Percentiles rank a stretch among this genome's conserved stretches.
Conservation (phyloP, 768 basidiomycete genomes). For the Rhodocollybia butyracea region DNA sequence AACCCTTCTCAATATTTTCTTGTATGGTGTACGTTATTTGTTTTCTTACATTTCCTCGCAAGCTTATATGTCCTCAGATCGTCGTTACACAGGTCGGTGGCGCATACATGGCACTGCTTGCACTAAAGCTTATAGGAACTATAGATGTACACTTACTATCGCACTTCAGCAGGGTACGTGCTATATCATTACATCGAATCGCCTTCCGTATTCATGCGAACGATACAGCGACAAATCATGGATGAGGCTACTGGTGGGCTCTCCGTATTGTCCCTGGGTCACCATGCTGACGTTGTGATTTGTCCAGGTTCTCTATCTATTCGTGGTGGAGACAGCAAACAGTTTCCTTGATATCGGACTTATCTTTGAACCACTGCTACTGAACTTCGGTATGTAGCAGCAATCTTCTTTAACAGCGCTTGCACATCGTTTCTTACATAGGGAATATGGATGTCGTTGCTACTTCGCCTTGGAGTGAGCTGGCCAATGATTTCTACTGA, state of each 20-base stretch:
- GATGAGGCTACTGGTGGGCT: conserved; percentile 3
- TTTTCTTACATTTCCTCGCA: background rate
- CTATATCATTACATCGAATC: background rate
- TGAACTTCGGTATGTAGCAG: conserved; percentile 1
- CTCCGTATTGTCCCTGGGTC: background rate
- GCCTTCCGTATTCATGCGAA: too few relatives aligned
- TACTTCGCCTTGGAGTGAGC: conserved; percentile 7
- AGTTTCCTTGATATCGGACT: conserved; percentile 6
- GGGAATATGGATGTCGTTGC: conserved; percentile 1
- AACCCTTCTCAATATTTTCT: conserved; percentile 2
- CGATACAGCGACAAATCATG: background rate
- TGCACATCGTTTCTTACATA: background rate
- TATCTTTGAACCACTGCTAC: conserved; percentile 6
- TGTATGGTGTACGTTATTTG: conserved; percentile 7
- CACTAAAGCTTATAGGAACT: background rate
- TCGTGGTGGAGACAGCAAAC: conserved; percentile 3
- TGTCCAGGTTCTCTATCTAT: conserved; percentile 5
- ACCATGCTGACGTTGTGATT: background rate
- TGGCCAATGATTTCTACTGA: background rate
- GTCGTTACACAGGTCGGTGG: background rate
- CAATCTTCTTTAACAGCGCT: background rate
- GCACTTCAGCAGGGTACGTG: conserved; percentile 1
- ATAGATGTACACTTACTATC: conserved; percentile 5
- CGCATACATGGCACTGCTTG: background rate
- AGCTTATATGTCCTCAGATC: background rate